Base-by-base conservation (phyloP, 2,329 filamentous ascomycete species). In the Dothideomycetes sp. region DNA sequence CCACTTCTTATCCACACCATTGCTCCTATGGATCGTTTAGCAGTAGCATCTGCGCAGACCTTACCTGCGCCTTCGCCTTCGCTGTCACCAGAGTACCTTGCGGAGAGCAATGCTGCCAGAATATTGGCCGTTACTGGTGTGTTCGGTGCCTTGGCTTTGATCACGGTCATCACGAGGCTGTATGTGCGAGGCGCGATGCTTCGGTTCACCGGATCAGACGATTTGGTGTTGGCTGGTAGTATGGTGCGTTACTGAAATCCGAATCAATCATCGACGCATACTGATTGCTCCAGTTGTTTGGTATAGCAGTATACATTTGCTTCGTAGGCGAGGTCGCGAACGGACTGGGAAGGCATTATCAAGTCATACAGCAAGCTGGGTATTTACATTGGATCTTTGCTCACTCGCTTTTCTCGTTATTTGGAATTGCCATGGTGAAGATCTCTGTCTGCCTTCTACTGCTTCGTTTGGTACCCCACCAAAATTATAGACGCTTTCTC, bases 121-220 rank as follows among this genome's bases (percentile, higher is more conserved):
- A 47, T 47, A 19, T 32, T 47, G 17, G 41, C 41, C n/a, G 38
- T 45, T 17, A 39, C 41, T n/a, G 45, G 45, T 27, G 36, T 44
- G 11, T 45, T 37, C 35, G 43, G 45, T 24, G 36, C 39, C 18
- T 37, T 47, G 15, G 45, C 45, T 15, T 18, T 47, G 19, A 17
- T 47, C n/a, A 31, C 41, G 0, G 42, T 44, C 14, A 29, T 36
- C 7, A 31, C 37, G 34, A 33, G 45, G 17, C 34, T 45, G 4
- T 47, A 43, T 17, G 70, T 72, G 18, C 61, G 71, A 9, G 18
- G 61, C 2, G 48, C 52, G 9, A 62, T 73, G 52, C 58, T 74
- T 33, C 66, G 62, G 17, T 65, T 64, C 19, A 57, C 68, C 33
- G 69, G 70, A 2, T 47, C 57, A 17, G 72, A 75, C 55, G 71